Conservation (phyloP, 805 yeast genomes). For the Blastobotrys chiropterorum region DNA sequence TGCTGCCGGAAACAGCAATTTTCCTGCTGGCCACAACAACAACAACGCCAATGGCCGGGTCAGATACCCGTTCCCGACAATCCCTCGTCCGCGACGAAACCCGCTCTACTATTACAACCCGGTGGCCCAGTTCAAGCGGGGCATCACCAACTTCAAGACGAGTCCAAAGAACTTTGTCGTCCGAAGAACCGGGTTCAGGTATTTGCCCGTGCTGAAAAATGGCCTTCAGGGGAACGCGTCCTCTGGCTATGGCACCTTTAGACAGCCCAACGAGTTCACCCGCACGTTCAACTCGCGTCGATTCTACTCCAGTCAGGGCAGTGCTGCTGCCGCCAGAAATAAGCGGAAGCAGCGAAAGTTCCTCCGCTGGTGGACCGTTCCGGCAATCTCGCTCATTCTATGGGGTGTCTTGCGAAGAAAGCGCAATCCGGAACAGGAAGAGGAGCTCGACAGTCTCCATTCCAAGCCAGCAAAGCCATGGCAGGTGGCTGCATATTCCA, state of each 20-base stretch:
- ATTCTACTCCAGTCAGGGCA: neutral
- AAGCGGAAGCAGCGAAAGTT: slow-evolving; percentile 7
- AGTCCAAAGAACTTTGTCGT: slow-evolving; percentile 5
- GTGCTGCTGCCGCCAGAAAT: slow-evolving; percentile 1
- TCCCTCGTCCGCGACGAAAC: slow-evolving; percentile 22
- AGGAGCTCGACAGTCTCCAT: slow-evolving; percentile 10
- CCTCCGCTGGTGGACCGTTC: slow-evolving; percentile 24
- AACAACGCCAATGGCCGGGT: neutral
- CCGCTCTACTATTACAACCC: slow-evolving; percentile 20
- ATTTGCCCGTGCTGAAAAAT: slow-evolving; percentile 10
- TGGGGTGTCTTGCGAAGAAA: slow-evolving; percentile 17
- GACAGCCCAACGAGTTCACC: slow-evolving; percentile 2
- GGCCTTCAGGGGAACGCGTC: no score
- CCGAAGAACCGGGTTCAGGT: slow-evolving; percentile 5
- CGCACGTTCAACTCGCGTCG: slow-evolving; percentile 2
- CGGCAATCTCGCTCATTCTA: slow-evolving; percentile 20
- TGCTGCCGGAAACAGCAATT: neutral
- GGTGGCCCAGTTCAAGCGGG: slow-evolving; percentile 19
- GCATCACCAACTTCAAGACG: slow-evolving; percentile 11
- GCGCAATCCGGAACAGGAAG: slow-evolving; percentile 10
- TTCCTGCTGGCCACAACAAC: neutral
- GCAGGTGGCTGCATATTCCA: slow-evolving; percentile 83
- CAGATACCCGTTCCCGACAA: slow-evolving; percentile 19
- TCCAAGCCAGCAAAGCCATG: slow-evolving; percentile 63
- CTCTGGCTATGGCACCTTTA: neutral